phyloP scores from a whole-genome alignment of 805 yeast species.

The Starmerella geochares region DNA sequence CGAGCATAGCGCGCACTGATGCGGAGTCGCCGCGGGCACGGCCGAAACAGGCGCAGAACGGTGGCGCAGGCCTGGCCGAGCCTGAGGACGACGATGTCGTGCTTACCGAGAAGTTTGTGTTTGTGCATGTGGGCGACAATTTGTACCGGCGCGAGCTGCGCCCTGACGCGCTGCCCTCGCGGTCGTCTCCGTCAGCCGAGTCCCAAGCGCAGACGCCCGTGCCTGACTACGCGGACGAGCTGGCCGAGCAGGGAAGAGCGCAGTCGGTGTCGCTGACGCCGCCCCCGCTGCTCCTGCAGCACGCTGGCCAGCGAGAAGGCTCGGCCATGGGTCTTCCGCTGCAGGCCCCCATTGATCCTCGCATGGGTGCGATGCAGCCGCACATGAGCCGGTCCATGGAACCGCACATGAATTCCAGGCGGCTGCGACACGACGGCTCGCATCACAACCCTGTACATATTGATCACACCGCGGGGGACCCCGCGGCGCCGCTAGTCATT shows the following conservation, averaged over 20 bases:
- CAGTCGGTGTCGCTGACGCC: neutral
- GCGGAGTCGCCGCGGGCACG: neutral
- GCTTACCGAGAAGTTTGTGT: slow-evolving; percentile 25
- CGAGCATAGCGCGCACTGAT: neutral
- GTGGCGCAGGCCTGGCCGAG: neutral
- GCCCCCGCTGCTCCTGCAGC: neutral
- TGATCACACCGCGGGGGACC: neutral
- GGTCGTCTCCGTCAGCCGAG: neutral
- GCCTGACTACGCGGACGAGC: neutral
- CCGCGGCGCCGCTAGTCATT: slow-evolving; percentile 26
- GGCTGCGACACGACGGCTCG: neutral
- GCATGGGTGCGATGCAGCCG: neutral
- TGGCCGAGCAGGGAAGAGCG: neutral
- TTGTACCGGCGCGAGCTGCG: slow-evolving; percentile 27
- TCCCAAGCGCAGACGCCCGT: neutral
- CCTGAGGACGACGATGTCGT: slow-evolving; percentile 22
- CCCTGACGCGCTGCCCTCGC: slow-evolving; percentile 4
- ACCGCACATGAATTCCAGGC: neutral
- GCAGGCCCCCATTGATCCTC: neutral
- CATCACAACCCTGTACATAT: neutral
- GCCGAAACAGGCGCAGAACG: neutral
- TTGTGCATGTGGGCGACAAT: slow-evolving; percentile 31
- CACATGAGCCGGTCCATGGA: neutral
- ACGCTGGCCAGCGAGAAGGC: neutral
- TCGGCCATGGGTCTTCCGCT: neutral